These are phyloP conservation scores for Hanseniaspora meyeri DNA, from an alignment of 805 yeast genomes.

Conservation along the genomic window DNA sequence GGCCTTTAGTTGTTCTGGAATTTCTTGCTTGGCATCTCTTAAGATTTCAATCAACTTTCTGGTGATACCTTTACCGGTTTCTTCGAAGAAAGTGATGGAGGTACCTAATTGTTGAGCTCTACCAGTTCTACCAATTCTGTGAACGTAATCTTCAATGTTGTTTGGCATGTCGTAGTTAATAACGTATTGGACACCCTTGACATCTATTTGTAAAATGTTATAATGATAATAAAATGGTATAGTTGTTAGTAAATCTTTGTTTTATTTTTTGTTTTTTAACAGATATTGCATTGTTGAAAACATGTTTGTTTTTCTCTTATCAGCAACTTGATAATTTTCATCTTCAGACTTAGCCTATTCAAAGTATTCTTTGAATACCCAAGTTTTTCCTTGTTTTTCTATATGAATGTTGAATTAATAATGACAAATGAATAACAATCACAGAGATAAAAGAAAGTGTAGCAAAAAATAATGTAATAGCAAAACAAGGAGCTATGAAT, in stretches of 20 bases:
- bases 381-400: no score
- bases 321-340: neutral
- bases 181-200: conserved; percentile 89
- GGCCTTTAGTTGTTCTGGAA: conserved; percentile 68
- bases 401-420: neutral
- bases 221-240: neutral
- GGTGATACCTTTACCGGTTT: conserved; percentile 75
- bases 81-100: conserved; percentile 88
- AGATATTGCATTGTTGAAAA: neutral
- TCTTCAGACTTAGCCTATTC: neutral
- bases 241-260: conserved; percentile 12
- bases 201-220: conserved; percentile 44
- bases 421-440: neutral
- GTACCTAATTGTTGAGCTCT: conserved; percentile 97
- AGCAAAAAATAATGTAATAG: neutral
- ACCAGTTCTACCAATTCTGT: conserved; percentile 98
- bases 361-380: no score
- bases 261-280: neutral
- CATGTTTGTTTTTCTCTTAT: neutral
- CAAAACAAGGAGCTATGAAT: neutral
- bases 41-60: conserved; percentile 79
- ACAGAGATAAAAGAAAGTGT: neutral
- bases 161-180: conserved; percentile 96
- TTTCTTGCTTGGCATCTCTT: conserved; percentile 86
- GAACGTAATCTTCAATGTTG: conserved; percentile 96